Conservation (phyloP, 2,329 filamentous ascomycete species). For the Dactylonectria estremocensis region DNA sequence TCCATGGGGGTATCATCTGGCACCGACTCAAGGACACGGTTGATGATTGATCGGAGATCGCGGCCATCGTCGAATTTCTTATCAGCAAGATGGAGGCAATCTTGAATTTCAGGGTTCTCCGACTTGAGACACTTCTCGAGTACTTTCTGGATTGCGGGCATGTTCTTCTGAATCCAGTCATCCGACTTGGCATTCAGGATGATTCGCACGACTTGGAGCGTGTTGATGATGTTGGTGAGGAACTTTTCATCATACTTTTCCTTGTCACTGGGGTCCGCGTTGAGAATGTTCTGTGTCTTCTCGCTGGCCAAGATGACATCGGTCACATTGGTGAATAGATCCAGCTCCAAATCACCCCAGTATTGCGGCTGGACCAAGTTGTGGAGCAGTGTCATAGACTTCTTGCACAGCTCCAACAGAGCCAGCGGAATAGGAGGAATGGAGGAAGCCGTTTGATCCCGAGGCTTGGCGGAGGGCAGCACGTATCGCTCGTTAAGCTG, state of each 20-base stretch:
- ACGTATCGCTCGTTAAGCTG: slow-evolving; percentile 89
- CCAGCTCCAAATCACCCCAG: slow-evolving; percentile 93
- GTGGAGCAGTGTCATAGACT: slow-evolving; percentile 84
- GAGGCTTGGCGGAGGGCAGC: slow-evolving; percentile 78
- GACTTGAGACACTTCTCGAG: slow-evolving; percentile 91
- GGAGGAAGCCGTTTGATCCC: slow-evolving; percentile 64
- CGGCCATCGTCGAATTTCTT: slow-evolving; percentile 78
- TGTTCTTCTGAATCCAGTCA: slow-evolving; percentile 89
- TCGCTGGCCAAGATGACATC: slow-evolving; percentile 89
- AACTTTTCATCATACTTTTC: slow-evolving; percentile 89
- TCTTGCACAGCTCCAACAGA: slow-evolving; percentile 86
- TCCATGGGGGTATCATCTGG: slow-evolving; percentile 82
- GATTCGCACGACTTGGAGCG: slow-evolving; percentile 91
- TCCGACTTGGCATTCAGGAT: slow-evolving; percentile 90
- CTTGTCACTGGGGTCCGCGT: slow-evolving; percentile 73
- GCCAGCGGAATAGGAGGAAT: slow-evolving; percentile 65
- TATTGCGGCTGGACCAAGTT: slow-evolving; percentile 89
- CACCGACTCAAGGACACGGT: slow-evolving; percentile 89
- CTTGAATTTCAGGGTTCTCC: slow-evolving; percentile 93
- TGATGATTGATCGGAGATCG: slow-evolving; percentile 81
- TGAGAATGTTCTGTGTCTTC: slow-evolving; percentile 75
- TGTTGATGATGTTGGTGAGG: slow-evolving; percentile 91
- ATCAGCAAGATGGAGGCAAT: slow-evolving; percentile 85
- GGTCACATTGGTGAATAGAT: slow-evolving; percentile 91
- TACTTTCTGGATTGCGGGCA: slow-evolving; percentile 86